Conservation (phyloP, 2,329 filamentous ascomycete species). For the Fusarium austroafricanum region DNA sequence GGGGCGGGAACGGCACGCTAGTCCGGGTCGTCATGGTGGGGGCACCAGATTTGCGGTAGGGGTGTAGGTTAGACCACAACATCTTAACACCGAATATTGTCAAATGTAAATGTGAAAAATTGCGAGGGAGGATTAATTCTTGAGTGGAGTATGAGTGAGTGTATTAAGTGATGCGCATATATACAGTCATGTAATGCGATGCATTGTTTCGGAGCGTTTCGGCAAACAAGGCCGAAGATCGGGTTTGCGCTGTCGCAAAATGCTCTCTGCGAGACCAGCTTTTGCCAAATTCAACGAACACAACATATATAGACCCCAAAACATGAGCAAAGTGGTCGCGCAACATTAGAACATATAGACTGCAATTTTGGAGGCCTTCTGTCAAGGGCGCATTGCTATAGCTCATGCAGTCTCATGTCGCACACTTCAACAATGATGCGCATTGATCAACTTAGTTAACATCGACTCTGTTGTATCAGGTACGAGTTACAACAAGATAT, state of each 20-base stretch:
- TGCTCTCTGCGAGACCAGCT: constrained; percentile 3
- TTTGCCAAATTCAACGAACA: constrained; percentile 1
- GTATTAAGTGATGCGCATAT: background rate
- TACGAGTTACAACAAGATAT: constrained; percentile 44
- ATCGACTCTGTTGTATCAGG: constrained; percentile 26
- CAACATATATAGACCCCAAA: background rate
- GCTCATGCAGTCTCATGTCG: background rate
- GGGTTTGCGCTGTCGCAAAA: constrained; percentile 28
- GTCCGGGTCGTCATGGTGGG: constrained; percentile 20
- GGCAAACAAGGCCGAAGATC: background rate
- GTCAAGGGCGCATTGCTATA: constrained; percentile 16
- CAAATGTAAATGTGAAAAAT: background rate
- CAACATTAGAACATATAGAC: background rate
- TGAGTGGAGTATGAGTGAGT: background rate
- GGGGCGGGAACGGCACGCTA: constrained; percentile 42
- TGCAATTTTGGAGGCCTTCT: background rate
- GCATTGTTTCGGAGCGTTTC: background rate
- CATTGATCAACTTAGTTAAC: background rate
- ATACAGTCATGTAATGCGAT: background rate
- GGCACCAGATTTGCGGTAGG: constrained; percentile 32
- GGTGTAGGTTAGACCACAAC: constrained; percentile 31
- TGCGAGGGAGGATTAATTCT: background rate
- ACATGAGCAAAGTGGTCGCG: constrained; percentile 19
- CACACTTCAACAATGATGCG: constrained; percentile 2
- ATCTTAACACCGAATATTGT: background rate